Evolutionary conservation across 2,329 filamentous ascomycete genomes (phyloP), one percentile per base, ranked within the genome.

Genomic region (Sarocladium strictum): DNA sequence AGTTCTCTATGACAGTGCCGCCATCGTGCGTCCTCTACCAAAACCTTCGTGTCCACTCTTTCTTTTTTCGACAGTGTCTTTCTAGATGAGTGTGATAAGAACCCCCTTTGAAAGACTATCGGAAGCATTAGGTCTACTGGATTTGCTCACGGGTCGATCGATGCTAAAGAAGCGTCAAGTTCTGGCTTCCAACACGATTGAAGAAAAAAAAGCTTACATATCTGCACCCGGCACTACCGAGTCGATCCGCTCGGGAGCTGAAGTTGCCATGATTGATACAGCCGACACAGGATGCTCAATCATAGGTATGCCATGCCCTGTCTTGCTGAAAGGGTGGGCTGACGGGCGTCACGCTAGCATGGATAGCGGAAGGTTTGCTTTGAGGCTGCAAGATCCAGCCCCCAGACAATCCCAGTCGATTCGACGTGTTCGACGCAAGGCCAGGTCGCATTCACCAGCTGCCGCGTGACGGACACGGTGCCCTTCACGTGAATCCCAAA

Each of bases 41-140:
- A 45, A 49, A 49, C 43, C 43, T 49, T 49, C 23, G 43, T 49
- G 43, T 29, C 43, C 43, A 49, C 43, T 29, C 43, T 29, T 49
- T 27, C 43, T 29, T 24, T 29, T 49, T 27, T 11, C 9, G 12
- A 27, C 23, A 49, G 43, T 15, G 40, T 49, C 17, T 43, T 32
- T 32, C 29, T 7, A 6, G 29, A 32, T 32, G 29, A 32, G 29
- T n/a, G 7, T 40, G 37, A 40, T 35, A 15, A 35, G 15, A 35
- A 35, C 32, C 32, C 32, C 32, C 15, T 15, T 35, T 35, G n/a
- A n/a, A n/a, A n/a, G n/a, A n/a, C n/a, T n/a, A n/a, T n/a, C n/a
- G n/a, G n/a, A n/a, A n/a, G n/a, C n/a, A n/a, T n/a, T n/a, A n/a
- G n/a, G n/a, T n/a, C n/a, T n/a, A n/a, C n/a, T n/a, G n/a, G n/a